A percentile compares a stretch with the other conserved stretches of the same genome.
phyloP scores from a whole-genome alignment of 768 basidiomycete species.

The Gloeostereum incarnatum region DNA sequence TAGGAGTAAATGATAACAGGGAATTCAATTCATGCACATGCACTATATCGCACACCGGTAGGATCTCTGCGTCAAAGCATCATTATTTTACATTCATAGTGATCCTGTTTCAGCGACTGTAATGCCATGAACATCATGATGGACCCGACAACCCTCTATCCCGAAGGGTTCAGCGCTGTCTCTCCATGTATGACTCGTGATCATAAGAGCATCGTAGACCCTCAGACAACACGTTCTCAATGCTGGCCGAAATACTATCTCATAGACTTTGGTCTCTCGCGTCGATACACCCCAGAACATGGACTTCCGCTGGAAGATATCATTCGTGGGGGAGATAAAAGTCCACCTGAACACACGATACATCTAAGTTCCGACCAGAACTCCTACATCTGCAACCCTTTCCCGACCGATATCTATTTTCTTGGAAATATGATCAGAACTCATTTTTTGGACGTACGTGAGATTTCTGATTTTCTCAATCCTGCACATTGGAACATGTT shows the following conservation, averaged over 20 bases:
- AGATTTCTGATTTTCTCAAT: too few species aligned
- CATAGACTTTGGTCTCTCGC: conserved; percentile 28
- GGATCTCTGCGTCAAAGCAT: conserved; percentile 1
- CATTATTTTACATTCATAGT: neutral
- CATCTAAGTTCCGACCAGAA: conserved; percentile 4
- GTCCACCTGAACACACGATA: conserved; percentile 27
- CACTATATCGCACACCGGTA: conserved; percentile 21
- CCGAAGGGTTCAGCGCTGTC: conserved; percentile 16
- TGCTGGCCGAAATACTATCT: conserved; percentile 23
- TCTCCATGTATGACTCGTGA: conserved; percentile 11
- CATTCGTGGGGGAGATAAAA: conserved; percentile 29
- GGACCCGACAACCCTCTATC: conserved; percentile 18
- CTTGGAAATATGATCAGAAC: conserved; percentile 25
- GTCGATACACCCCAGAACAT: conserved; percentile 15
- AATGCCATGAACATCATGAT: conserved; percentile 23
- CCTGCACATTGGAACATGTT: too few species aligned
- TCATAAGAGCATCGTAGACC: conserved; percentile 6
- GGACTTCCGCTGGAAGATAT: conserved; percentile 16
- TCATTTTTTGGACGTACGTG: conserved; percentile 2
- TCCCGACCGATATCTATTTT: conserved; percentile 33
- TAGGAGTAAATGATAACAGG: conserved; percentile 11
- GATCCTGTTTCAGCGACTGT: conserved; percentile 15
- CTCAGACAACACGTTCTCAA: conserved; percentile 16
- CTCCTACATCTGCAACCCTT: conserved; percentile 21
- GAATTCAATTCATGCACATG: conserved; percentile 23